Conservation (phyloP, 2,329 filamentous ascomycete species). For the Didymella pinodella region DNA sequence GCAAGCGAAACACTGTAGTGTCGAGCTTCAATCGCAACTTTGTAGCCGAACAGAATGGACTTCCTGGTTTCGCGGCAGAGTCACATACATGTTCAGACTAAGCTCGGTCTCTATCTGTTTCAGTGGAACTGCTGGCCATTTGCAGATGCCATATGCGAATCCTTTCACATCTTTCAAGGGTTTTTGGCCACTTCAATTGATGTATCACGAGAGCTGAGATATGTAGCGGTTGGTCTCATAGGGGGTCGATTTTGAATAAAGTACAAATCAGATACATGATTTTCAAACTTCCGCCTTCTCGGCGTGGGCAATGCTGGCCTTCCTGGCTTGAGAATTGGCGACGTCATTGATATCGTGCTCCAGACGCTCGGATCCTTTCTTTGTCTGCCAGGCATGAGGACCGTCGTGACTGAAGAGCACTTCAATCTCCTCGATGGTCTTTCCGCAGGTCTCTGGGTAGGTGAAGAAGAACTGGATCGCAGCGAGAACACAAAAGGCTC, state of each 20-base stretch:
- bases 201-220: too few relatives aligned
- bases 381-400: constrained; percentile 50
- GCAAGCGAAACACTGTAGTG: too few relatives aligned
- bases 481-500: constrained; percentile 56
- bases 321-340: constrained; percentile 34
- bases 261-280: not conserved
- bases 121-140: too few relatives aligned
- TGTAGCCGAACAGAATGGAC: too few relatives aligned
- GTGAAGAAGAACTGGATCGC: constrained; percentile 57
- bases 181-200: too few relatives aligned
- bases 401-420: constrained; percentile 46
- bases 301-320: constrained; percentile 1
- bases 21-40: too few relatives aligned
- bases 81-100: too few relatives aligned
- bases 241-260: not conserved
- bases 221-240: not conserved
- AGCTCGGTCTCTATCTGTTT: too few relatives aligned
- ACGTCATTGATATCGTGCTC: constrained; percentile 40
- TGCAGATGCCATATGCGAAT: too few relatives aligned
- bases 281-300: constrained; percentile 9
- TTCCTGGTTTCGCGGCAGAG: too few relatives aligned
- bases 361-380: constrained; percentile 45
- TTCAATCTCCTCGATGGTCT: constrained; percentile 50
- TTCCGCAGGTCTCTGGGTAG: constrained; percentile 52
- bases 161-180: too few relatives aligned